Evolutionary conservation across 2,329 filamentous ascomycete species (phyloP), one percentile per base, ranked within the genome.

Genomic region (Talaromyces sp.): DNA sequence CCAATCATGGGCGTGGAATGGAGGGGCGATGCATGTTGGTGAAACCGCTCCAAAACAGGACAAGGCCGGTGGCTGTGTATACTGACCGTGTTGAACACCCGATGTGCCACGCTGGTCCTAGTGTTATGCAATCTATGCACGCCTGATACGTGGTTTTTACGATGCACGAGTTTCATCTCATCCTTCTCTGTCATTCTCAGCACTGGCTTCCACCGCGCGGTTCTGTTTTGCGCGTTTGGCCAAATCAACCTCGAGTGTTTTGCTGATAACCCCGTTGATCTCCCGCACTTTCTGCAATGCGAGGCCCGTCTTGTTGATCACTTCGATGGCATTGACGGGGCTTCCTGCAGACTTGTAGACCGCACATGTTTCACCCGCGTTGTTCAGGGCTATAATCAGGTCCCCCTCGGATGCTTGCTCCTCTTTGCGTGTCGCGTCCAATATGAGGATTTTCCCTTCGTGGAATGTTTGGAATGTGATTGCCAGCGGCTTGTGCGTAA

Each of bases 401-500:
- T 90, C 88, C 5, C 87, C 90, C 40, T 88, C 86, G 33, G 89
- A 75, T 5, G 78, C 77, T 61, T 78, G 78, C 83, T 71, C 85
- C 82, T 76, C 78, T 65, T 74, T 76, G 61, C 74, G 71, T 14
- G 76, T 79, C n/a, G 79, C 76, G 64, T 81, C 80, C 12, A 81
- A 63, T 12, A 82, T 71, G 34, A 79, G 69, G 36, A 73, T 70
- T 30, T 74, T 76, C 18, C 78, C 79, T 34, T 76, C 77, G 42
- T 82, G 77, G 66, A 90, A 97, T 72, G 92, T 94, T 69, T 87
- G 91, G 76, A 96, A 96, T 0, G 92, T 96, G 53, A 97, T 83
- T 72, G 93, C 96, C 60, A 97, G 89, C 1, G 95, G 95, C 68
- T 91, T 90, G 77, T 98, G 95, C 66, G 97, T 85, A 81, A 96